These are phyloP conservation scores for Fusarium chaquense DNA, from an alignment of 2,329 filamentous ascomycete genomes.

Conservation along the genomic window DNA sequence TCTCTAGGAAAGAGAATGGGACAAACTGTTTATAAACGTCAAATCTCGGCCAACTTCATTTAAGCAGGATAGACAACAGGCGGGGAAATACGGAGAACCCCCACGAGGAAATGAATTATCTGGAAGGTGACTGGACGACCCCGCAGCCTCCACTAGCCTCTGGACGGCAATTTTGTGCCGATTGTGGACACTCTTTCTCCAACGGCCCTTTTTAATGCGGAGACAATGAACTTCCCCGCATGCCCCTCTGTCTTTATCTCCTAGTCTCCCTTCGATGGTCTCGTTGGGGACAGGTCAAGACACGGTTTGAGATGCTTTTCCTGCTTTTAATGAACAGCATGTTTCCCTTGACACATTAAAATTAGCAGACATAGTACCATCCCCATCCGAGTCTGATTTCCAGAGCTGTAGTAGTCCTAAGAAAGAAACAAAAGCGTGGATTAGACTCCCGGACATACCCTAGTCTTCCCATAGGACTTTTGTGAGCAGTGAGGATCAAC, in stretches of 20 bases:
- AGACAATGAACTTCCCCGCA: conserved; percentile 1
- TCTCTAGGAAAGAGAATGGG: background rate
- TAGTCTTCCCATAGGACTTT: background rate
- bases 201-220: conserved; percentile 1
- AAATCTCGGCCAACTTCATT: background rate
- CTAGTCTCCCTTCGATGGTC: background rate
- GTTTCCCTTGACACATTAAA: too few relatives aligned
- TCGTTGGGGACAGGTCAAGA: too few relatives aligned
- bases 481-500: background rate
- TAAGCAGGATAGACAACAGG: background rate
- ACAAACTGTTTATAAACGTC: conserved; percentile 1
- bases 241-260: background rate
- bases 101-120: background rate
- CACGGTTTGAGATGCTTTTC: too few relatives aligned
- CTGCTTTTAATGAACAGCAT: accelerated
- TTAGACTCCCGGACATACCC: background rate
- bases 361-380: background rate
- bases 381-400: too few relatives aligned
- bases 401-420: too few relatives aligned
- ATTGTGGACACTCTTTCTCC: conserved; percentile 6
- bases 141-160: conserved; percentile 6
- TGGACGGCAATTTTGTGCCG: conserved; percentile 21
- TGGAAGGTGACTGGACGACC: background rate
- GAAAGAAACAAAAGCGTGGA: background rate
- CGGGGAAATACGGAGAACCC: background rate